Evolutionary conservation across 495 filamentous ascomycete genomes (phyloP).

Genomic region (Hypomontagnella monticulosa): DNA sequence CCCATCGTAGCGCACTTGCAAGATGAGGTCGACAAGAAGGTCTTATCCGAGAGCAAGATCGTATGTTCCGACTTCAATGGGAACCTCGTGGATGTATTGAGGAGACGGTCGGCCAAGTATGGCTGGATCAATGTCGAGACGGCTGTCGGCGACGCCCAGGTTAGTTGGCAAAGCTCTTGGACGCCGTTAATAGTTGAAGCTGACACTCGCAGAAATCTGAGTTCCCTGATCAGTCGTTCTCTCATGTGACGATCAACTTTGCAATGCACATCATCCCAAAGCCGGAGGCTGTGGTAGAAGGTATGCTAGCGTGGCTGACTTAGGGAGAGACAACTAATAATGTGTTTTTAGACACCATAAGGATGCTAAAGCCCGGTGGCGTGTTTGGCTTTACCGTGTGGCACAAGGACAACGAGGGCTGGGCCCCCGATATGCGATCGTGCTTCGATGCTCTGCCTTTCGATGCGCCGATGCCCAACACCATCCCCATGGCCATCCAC

Average conservation of each 20-base stretch:
- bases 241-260: slow-evolving; percentile 54
- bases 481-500: slow-evolving; percentile 45
- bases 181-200: slow-evolving; percentile 21
- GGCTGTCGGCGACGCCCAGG: slow-evolving; percentile 50
- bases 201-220: slow-evolving; percentile 41
- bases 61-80: slow-evolving; percentile 52
- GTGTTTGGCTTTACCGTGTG: slow-evolving; percentile 52
- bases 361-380: slow-evolving; percentile 53
- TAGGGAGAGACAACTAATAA: slow-evolving; percentile 3
- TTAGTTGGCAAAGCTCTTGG: slow-evolving; percentile 19
- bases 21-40: slow-evolving; percentile 35
- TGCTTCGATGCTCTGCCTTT: slow-evolving; percentile 52
- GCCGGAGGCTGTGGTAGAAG: slow-evolving; percentile 50
- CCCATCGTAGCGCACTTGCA: slow-evolving; percentile 51
- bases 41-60: slow-evolving; percentile 50
- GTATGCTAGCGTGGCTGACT: slow-evolving; percentile 34
- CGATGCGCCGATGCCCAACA: slow-evolving; percentile 47
- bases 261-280: slow-evolving; percentile 55
- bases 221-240: slow-evolving; percentile 45
- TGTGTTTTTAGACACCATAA: slow-evolving; percentile 45
- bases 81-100: slow-evolving; percentile 41
- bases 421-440: slow-evolving; percentile 43
- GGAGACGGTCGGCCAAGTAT: slow-evolving; percentile 41
- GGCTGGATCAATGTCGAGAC: slow-evolving; percentile 50
- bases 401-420: slow-evolving; percentile 45